These are phyloP conservation scores for Arxiozyma heterogenica DNA, from an alignment of 1,139 yeast genomes.

Conservation along the genomic window DNA sequence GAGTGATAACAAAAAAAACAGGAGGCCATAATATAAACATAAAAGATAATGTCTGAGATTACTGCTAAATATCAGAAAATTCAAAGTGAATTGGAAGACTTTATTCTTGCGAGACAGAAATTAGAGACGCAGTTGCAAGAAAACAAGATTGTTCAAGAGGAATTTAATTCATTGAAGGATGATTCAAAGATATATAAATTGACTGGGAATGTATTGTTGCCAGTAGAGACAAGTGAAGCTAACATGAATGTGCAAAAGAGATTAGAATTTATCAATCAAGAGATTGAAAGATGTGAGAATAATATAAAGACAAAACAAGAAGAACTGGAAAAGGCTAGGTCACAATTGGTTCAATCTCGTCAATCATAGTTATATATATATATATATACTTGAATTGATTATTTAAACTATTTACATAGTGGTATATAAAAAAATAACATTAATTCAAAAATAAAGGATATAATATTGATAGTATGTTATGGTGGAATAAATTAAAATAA, in stretches of 20 bases:
- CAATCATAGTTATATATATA: constrained; percentile 5
- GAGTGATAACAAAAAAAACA: not conserved
- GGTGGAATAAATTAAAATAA: not conserved
- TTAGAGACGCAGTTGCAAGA: constrained; percentile 80
- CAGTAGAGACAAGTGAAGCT: constrained; percentile 80
- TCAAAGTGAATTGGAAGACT: constrained; percentile 39
- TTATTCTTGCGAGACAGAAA: constrained; percentile 54
- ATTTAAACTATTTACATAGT: not conserved
- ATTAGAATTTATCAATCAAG: constrained; percentile 72
- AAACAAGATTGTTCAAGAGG: constrained; percentile 81
- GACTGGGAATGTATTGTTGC: constrained; percentile 85
- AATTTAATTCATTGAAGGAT: constrained; percentile 53
- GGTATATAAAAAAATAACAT: not conserved
- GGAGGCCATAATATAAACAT: not conserved
- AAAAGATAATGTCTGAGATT: constrained; percentile 15
- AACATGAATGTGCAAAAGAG: constrained; percentile 75
- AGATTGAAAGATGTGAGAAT: constrained; percentile 60
- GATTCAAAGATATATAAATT: constrained; percentile 73
- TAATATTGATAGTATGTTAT: not conserved
- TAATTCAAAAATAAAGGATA: not conserved
- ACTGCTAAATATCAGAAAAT: constrained; percentile 26
- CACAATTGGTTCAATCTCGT: constrained; percentile 33
- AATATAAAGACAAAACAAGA: constrained; percentile 47
- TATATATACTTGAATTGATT: not conserved
- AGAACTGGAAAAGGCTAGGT: constrained; percentile 42